These are phyloP conservation scores for Monosporascus sp. DNA, from an alignment of 2,329 filamentous ascomycete species.

Conservation along the genomic window DNA sequence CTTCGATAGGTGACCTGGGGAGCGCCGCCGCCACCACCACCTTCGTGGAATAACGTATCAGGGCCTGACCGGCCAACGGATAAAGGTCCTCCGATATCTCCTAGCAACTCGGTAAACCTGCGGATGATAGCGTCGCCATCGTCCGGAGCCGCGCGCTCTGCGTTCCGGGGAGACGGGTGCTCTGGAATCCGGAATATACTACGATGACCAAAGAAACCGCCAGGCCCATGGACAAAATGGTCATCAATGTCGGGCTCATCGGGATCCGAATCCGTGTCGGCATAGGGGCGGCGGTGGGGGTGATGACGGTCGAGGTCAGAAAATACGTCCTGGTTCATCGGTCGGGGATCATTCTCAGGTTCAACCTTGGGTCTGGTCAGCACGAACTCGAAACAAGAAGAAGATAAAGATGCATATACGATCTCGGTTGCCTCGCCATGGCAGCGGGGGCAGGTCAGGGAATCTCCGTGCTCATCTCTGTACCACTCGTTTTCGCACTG, in stretches of 20 bases:
- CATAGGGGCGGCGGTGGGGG: constrained; percentile 13
- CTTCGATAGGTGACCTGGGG: constrained; percentile 22
- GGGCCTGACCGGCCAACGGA: constrained; percentile 18
- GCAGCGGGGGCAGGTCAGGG: constrained; percentile 72
- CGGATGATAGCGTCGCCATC: constrained; percentile 28
- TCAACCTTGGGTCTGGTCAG: constrained; percentile 38
- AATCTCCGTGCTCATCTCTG: constrained; percentile 52
- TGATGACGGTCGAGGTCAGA: constrained; percentile 17
- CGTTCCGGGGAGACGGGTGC: constrained; percentile 5
- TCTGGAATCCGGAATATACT: constrained; percentile 24
- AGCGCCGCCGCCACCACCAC: constrained; percentile 9
- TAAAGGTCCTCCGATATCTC: constrained; percentile 18
- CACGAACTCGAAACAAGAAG: neutral
- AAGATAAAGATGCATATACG: constrained; percentile 45
- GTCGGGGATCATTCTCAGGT: constrained; percentile 57
- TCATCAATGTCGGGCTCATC: constrained; percentile 56
- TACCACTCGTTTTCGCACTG: constrained; percentile 78
- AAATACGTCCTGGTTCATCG: constrained; percentile 27
- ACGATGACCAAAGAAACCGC: constrained; percentile 35
- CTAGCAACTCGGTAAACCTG: constrained; percentile 32
- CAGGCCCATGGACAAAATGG: constrained; percentile 32
- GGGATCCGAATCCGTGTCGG: constrained; percentile 46
- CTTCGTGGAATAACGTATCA: constrained; percentile 16
- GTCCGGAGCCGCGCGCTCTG: constrained; percentile 13
- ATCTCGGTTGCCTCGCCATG: constrained; percentile 77